Evolutionary conservation across 2,329 filamentous ascomycete species (phyloP), one percentile per base, ranked within the genome.

Genomic region (Penicillium sp.): DNA sequence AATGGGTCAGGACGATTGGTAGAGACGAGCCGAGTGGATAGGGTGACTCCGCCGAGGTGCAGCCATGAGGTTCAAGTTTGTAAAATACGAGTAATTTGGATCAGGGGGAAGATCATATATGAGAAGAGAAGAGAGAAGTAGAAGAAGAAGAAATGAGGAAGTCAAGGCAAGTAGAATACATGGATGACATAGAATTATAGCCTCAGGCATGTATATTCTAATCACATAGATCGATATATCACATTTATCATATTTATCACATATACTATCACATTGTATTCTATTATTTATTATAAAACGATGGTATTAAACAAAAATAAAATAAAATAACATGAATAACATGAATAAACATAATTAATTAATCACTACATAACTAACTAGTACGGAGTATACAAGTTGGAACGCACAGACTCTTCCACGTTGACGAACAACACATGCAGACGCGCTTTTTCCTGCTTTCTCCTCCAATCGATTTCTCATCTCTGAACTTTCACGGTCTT

Each of bases 401-500:
- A 38, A 39, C 53, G 53, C 53, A 55, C 53, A 55, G 53, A 55
- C 53, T 44, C 12, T 38, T 53, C 50, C 50, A 45, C 50, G 50
- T 53, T 53, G 50, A 53, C 13, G 49, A 52, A 52, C 50, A 53
- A 53, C 50, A 55, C 53, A 51, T 55, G 53, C 53, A 51, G 53
- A 55, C 47, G 47, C 47, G 47, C 47, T 51, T 55, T 51, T 51
- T 33, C 49, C 50, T 51, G 39, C 33, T 35, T 51, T 25, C 38
- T 43, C 31, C 58, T 41, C 63, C 63, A 63, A 65, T 66, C 60
- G 45, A 57, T 66, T 51, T 58, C 38, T 4, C 2, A 8, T n/a
- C n/a, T 12, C n/a, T 38, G 7, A 9, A 17, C 27, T 47, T 48
- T 48, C 19, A 35, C n/a, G 3, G 12, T 17, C 23, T 21, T 41